phyloP scores from a whole-genome alignment of 768 basidiomycete genomes.

The Pholiota molesta region DNA sequence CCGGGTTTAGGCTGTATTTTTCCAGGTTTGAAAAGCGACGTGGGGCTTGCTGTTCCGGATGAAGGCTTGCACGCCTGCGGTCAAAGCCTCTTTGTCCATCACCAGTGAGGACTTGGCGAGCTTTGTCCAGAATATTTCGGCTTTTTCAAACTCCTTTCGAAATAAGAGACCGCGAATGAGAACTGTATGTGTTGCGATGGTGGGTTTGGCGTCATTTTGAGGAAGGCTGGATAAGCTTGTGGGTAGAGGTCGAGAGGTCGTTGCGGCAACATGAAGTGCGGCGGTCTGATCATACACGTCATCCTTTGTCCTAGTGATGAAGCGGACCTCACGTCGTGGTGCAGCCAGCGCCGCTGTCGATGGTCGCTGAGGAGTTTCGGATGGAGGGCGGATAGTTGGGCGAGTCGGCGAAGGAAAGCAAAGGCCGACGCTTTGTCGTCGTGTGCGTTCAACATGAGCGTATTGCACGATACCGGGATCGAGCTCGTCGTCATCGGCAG shows the following conservation, averaged over 20 bases:
- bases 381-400: not conserved
- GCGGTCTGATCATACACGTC: constrained; percentile 53
- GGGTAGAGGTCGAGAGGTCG: constrained; percentile 35
- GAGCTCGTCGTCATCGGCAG: constrained; percentile 7
- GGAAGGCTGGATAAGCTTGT: constrained; percentile 41
- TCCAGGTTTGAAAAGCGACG: constrained; percentile 55
- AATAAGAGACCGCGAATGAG: constrained; percentile 55
- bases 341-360: constrained; percentile 1
- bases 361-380: constrained; percentile 1
- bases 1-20: constrained; percentile 27
- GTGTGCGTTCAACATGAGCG: constrained; percentile 44
- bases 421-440: constrained; percentile 47
- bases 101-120: constrained; percentile 35
- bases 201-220: constrained; percentile 38
- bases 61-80: constrained; percentile 52
- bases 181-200: constrained; percentile 52
- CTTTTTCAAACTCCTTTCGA: constrained; percentile 40
- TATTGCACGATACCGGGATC: constrained; percentile 39
- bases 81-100: constrained; percentile 52
- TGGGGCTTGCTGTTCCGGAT: constrained; percentile 45
- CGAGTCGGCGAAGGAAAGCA: constrained; percentile 38
- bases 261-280: constrained; percentile 46
- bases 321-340: constrained; percentile 9
- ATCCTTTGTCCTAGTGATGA: constrained; percentile 29
- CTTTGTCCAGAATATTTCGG: constrained; percentile 46